Evolutionary conservation across 208 protist genomes (phyloP).

Genomic region (Crithidia fasciculata): DNA sequence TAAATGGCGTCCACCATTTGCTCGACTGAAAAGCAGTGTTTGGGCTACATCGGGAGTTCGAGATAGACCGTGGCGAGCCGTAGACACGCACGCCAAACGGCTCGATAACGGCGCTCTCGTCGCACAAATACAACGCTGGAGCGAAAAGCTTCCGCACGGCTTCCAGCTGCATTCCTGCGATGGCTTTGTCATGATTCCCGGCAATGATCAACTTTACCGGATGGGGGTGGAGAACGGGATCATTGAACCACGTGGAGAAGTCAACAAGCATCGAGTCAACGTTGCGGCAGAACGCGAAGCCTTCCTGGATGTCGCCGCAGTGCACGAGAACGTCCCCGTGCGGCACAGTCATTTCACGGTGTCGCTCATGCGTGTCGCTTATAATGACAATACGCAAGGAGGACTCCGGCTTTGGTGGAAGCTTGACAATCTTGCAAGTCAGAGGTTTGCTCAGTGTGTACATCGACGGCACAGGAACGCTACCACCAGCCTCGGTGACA

Average conservation of each 20-base stretch:
- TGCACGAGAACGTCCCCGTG: conserved; percentile 73
- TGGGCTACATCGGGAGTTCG: conserved; percentile 58
- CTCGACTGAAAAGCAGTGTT: conserved; percentile 60
- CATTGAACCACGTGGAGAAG: conserved; percentile 73
- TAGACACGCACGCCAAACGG: conserved; percentile 58
- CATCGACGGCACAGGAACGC: conserved; percentile 1
- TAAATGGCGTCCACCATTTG: conserved; percentile 31
- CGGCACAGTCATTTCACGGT: conserved; percentile 55
- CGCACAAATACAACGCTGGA: conserved; percentile 60
- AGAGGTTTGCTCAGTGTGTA: conserved; percentile 31
- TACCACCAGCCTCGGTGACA: background rate
- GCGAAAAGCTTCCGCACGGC: conserved; percentile 39
- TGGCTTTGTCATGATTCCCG: conserved; percentile 81
- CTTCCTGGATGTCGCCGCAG: conserved; percentile 67
- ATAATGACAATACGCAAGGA: conserved; percentile 64
- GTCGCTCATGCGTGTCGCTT: conserved; percentile 77
- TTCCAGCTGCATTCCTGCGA: conserved; percentile 33
- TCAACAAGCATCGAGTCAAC: conserved; percentile 34
- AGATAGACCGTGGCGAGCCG: conserved; percentile 60
- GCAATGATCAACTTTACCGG: conserved; percentile 84
- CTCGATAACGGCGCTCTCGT: conserved; percentile 55
- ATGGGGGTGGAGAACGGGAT: conserved; percentile 59
- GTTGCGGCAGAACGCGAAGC: conserved; percentile 32
- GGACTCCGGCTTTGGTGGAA: conserved; percentile 34
- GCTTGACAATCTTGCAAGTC: conserved; percentile 11